phyloP scores from a whole-genome alignment of 495 filamentous ascomycete species.

The Paragyromitra xinjiangensis region DNA sequence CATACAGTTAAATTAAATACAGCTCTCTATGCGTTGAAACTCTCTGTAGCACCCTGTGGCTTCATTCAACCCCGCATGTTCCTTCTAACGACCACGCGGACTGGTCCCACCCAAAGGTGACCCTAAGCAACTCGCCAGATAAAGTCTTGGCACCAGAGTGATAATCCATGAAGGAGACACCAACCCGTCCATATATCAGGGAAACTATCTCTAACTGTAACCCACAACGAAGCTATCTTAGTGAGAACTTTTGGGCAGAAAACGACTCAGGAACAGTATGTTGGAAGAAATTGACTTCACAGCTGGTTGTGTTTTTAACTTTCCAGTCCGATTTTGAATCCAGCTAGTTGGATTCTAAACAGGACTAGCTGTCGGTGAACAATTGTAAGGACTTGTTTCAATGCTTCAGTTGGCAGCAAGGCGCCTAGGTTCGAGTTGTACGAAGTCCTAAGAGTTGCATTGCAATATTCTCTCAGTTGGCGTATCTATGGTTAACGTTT shows the following conservation, averaged over 20 bases:
- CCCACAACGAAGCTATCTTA: not conserved
- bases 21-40: too few relatives aligned
- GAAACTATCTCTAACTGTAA: not conserved
- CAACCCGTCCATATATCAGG: not conserved
- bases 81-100: too few relatives aligned
- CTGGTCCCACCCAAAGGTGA: too few relatives aligned
- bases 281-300: conserved; percentile 3
- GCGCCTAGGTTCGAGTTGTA: not conserved
- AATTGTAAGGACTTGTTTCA: not conserved
- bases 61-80: too few relatives aligned
- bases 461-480: not conserved
- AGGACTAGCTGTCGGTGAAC: not conserved
- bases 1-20: too few relatives aligned
- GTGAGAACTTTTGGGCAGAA: not conserved
- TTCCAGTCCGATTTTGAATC: not conserved
- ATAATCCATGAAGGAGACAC: not conserved
- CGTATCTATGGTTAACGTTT: not conserved
- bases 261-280: not conserved
- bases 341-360: conserved; percentile 7
- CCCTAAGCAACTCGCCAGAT: not conserved
- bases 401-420: not conserved
- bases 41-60: too few relatives aligned
- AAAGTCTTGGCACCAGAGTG: conserved; percentile 7
- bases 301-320: conserved; percentile 16
- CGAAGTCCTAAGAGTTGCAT: not conserved